A percentile compares a stretch with the other conserved stretches of the same genome.
These are phyloP conservation scores for Pelargonium nanum DNA, from an alignment of 345 rosid species.

Conservation along the genomic window DNA sequence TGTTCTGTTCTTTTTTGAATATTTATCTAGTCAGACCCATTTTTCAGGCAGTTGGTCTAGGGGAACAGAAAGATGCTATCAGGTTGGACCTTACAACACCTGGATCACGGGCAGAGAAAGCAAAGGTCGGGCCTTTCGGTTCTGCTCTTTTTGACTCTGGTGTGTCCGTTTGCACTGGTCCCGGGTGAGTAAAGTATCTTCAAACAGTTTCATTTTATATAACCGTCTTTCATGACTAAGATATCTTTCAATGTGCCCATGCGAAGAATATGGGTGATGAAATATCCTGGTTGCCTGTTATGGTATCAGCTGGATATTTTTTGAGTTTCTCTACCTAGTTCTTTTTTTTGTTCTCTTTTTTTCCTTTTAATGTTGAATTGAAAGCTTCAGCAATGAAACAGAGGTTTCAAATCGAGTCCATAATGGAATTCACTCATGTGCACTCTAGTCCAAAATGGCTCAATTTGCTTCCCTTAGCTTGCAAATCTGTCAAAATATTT, in stretches of 20 bases:
- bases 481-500: no score
- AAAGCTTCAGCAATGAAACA: no score
- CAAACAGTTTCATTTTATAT: background rate
- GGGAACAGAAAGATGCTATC: conserved; percentile 39
- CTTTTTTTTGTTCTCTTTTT: background rate
- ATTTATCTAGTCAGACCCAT: conserved; percentile 8
- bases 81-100: conserved; percentile 62
- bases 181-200: conserved; percentile 52
- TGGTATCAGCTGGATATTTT: background rate
- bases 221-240: no score
- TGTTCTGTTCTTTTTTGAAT: background rate
- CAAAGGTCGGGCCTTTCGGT: conserved; percentile 93
- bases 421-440: no score
- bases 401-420: no score
- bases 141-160: conserved; percentile 77
- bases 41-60: conserved; percentile 54
- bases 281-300: no score
- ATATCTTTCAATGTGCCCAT: no score
- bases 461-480: no score
- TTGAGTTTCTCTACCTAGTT: background rate
- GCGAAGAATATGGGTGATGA: no score
- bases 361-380: background rate
- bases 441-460: no score
- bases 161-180: conserved; percentile 57
- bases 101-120: conserved; percentile 50